These are phyloP conservation scores for Ustilago cynodontis DNA, from an alignment of 1,284 basidiomycete species.

Conservation along the genomic window DNA sequence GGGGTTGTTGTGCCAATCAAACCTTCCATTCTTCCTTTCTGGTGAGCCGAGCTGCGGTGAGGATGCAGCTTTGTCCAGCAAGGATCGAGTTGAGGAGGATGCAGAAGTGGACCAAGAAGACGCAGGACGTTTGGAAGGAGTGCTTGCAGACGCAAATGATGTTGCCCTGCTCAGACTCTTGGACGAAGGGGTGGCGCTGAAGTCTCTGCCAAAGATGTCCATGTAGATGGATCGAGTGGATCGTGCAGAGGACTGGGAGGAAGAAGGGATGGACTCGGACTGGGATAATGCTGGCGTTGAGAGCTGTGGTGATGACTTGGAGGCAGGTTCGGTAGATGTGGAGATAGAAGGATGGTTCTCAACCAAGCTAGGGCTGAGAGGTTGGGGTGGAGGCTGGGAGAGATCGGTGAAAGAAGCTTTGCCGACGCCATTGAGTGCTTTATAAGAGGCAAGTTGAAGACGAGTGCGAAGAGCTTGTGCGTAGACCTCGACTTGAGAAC, in stretches of 20 bases:
- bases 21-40: slow-evolving; percentile 40
- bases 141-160: slow-evolving; percentile 27
- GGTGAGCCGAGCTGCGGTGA: slow-evolving; percentile 57
- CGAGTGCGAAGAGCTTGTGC: slow-evolving; percentile 50
- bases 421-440: slow-evolving; percentile 43
- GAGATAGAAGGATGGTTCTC: slow-evolving; percentile 16
- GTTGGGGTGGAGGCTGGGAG: slow-evolving; percentile 13
- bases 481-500: slow-evolving; percentile 45
- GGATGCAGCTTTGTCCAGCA: slow-evolving; percentile 45
- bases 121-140: slow-evolving; percentile 10
- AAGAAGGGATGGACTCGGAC: slow-evolving; percentile 29
- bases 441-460: slow-evolving; percentile 48
- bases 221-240: slow-evolving; percentile 40
- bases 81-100: slow-evolving; percentile 10
- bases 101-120: slow-evolving; percentile 1
- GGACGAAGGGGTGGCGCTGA: slow-evolving; percentile 16
- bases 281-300: slow-evolving; percentile 40
- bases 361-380: slow-evolving; percentile 25
- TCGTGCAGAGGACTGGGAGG: slow-evolving; percentile 33
- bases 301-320: slow-evolving; percentile 4
- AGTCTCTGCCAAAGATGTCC: slow-evolving; percentile 52
- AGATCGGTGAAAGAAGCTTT: slow-evolving; percentile 34
- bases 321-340: not conserved
- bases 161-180: slow-evolving; percentile 21
- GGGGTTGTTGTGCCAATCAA: slow-evolving; percentile 57